Evolutionary conservation across 2,329 filamentous ascomycete genomes (phyloP).

Genomic region (Cladosporium sp.): DNA sequence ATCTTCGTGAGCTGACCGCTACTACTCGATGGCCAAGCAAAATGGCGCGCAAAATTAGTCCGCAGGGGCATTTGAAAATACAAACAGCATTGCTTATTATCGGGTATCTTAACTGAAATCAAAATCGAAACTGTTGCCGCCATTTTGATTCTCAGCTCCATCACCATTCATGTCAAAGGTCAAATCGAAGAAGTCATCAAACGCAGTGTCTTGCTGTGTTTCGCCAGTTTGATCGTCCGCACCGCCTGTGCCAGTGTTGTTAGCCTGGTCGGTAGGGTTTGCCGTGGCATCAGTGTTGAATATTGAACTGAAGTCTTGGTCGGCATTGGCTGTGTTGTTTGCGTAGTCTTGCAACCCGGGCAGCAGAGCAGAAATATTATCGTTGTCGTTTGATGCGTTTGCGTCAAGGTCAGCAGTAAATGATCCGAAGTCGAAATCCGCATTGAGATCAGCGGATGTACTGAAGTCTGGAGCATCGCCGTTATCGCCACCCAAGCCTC

Average conservation of each 20-base stretch:
- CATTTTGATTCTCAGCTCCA: conserved; percentile 13
- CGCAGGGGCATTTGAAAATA: background rate
- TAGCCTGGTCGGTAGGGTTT: background rate
- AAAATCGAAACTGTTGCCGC: conserved; percentile 26
- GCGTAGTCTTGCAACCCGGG: conserved; percentile 39
- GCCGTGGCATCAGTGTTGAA: conserved; percentile 16
- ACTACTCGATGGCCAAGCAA: background rate
- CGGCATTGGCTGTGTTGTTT: conserved; percentile 18
- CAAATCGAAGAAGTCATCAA: conserved; percentile 33
- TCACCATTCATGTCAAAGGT: conserved; percentile 25
- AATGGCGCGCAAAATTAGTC: background rate
- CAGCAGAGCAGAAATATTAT: conserved; percentile 32
- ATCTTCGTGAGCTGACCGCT: background rate
- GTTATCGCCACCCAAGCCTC: conserved; percentile 5
- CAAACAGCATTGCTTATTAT: background rate
- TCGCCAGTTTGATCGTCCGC: conserved; percentile 11
- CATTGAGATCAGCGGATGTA: conserved; percentile 11
- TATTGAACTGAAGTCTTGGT: conserved; percentile 23
- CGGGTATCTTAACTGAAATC: conserved; percentile 17
- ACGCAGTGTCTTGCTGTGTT: conserved; percentile 20
- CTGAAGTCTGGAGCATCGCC: conserved; percentile 11
- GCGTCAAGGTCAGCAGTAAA: conserved; percentile 20
- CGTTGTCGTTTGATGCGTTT: conserved; percentile 21
- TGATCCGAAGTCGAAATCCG: conserved; percentile 31
- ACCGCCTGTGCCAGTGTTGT: conserved; percentile 9